Conservation (phyloP, 805 yeast genomes). For the Jamesozyma rosinii region DNA sequence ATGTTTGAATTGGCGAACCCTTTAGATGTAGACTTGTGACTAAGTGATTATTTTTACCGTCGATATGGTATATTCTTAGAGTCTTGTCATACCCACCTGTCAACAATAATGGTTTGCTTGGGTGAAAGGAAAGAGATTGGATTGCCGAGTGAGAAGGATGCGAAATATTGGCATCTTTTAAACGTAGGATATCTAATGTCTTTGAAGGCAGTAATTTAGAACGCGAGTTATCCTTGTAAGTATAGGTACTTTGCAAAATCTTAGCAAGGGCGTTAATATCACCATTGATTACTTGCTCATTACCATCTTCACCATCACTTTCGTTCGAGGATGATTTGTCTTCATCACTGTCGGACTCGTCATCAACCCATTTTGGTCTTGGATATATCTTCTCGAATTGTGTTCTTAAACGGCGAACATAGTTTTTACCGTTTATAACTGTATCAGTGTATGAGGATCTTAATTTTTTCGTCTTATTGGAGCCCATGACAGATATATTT, state of each 20-base stretch:
- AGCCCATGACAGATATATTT: conserved; percentile 46
- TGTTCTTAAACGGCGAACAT: conserved; percentile 53
- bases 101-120: too few species aligned
- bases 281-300: conserved; percentile 29
- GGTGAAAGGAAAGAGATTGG: too few species aligned
- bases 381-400: conserved; percentile 73
- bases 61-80: too few species aligned
- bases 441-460: conserved; percentile 51
- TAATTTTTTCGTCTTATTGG: conserved; percentile 61
- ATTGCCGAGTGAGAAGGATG: too few species aligned
- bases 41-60: too few species aligned
- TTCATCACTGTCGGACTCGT: conserved; percentile 24
- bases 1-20: too few species aligned
- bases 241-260: conserved; percentile 33
- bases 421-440: conserved; percentile 48
- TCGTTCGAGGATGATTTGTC: conserved; percentile 19
- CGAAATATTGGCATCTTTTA: conserved; percentile 83
- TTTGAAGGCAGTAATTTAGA: conserved; percentile 58
- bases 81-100: too few species aligned
- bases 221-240: conserved; percentile 33
- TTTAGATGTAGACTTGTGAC: too few species aligned
- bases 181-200: conserved; percentile 64
- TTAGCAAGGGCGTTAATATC: conserved; percentile 36
- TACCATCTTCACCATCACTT: conserved; percentile 27
- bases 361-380: conserved; percentile 71